phyloP scores from a whole-genome alignment of 2,329 filamentous ascomycete species.

The Colletotrichum truncatum region DNA sequence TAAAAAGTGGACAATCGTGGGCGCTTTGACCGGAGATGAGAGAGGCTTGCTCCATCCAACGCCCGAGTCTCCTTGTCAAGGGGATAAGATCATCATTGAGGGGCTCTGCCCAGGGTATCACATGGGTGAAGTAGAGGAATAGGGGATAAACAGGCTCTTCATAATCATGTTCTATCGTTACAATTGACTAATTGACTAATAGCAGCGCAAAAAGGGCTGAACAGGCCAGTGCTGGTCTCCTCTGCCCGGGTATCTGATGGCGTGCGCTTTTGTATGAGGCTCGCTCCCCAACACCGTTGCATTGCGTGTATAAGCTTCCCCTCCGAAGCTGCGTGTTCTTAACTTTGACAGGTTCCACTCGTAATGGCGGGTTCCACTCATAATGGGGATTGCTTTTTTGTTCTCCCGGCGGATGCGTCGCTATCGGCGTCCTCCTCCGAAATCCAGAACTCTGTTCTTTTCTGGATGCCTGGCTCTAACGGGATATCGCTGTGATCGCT shows the following conservation, averaged over 20 bases:
- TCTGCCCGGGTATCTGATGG: constrained; percentile 23
- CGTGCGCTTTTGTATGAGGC: neutral
- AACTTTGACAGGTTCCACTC: too few relatives aligned
- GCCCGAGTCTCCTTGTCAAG: neutral
- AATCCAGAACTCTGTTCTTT: constrained; percentile 33
- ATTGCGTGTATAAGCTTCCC: constrained; percentile 5
- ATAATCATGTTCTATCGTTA: constrained; percentile 13
- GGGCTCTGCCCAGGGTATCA: neutral
- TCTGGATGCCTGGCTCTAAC: constrained; percentile 31
- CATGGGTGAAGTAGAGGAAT: neutral
- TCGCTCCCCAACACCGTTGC: neutral
- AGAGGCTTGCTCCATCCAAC: neutral
- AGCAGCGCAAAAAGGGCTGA: constrained; percentile 7
- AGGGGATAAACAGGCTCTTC: neutral
- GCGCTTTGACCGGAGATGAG: neutral
- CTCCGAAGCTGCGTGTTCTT: neutral
- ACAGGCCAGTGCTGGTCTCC: neutral
- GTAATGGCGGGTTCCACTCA: neutral
- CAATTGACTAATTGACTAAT: neutral
- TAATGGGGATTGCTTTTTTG: neutral
- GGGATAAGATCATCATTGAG: neutral
- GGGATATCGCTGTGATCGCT: constrained; percentile 35
- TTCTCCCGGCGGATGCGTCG: neutral
- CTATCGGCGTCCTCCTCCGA: constrained; percentile 26
- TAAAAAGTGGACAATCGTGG: neutral